Percentiles rank a stretch among this genome's conserved stretches.
These are phyloP conservation scores for Beauveria varroae DNA, from an alignment of 2,329 filamentous ascomycete genomes.

Conservation along the genomic window DNA sequence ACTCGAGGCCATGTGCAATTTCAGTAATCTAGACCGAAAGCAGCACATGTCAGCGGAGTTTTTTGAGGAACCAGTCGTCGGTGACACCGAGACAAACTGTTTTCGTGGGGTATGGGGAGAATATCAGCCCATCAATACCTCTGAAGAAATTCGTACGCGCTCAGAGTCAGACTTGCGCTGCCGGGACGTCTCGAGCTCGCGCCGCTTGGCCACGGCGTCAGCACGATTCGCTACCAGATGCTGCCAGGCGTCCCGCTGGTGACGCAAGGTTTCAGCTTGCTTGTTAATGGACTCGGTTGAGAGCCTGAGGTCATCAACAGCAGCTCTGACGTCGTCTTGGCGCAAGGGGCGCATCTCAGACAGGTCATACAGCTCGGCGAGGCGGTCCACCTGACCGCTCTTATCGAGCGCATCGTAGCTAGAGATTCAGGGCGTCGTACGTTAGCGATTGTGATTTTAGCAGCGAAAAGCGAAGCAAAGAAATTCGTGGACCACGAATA, in stretches of 20 bases:
- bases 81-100: neutral
- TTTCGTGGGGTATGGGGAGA: neutral
- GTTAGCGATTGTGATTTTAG: constrained; percentile 12
- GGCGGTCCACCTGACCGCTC: constrained; percentile 38
- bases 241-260: constrained; percentile 55
- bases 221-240: constrained; percentile 36
- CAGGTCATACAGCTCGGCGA: constrained; percentile 39
- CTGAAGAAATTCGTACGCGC: constrained; percentile 32
- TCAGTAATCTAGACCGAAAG: constrained; percentile 35
- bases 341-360: constrained; percentile 41
- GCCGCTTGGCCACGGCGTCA: constrained; percentile 22
- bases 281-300: constrained; percentile 58
- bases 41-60: neutral
- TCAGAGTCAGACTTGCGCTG: constrained; percentile 27
- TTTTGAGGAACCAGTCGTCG: no score
- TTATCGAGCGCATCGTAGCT: constrained; percentile 45
- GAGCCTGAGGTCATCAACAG: constrained; percentile 55
- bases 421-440: neutral
- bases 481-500: neutral
- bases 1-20: constrained; percentile 38
- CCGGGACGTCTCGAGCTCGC: constrained; percentile 22
- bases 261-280: constrained; percentile 53
- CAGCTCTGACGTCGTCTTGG: constrained; percentile 52
- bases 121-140: constrained; percentile 24
- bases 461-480: neutral